Percentiles rank a stretch among this genome's conserved stretches.
phyloP scores from a whole-genome alignment of 441 rosid species.

The Jatropha podagrica region DNA sequence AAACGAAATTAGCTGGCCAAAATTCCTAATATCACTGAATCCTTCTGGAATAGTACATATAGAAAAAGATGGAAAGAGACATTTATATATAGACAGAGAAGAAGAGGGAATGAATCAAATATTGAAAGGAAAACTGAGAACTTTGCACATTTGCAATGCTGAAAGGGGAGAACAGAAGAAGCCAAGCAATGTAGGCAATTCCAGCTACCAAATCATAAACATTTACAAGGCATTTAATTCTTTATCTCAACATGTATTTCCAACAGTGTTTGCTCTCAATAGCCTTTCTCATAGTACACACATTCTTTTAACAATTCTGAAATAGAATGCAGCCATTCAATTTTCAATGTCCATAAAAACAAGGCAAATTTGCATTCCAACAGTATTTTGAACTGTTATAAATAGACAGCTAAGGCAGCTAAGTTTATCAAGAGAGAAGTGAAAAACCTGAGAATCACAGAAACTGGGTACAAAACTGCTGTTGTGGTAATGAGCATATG shows the following conservation, averaged over 20 bases:
- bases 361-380: background rate
- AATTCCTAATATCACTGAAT: background rate
- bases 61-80: background rate
- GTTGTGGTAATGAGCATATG: conserved; percentile 71
- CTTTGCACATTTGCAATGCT: background rate
- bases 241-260: background rate
- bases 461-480: conserved; percentile 77
- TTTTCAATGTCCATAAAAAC: background rate
- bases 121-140: background rate
- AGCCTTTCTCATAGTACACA: background rate
- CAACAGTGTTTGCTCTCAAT: background rate
- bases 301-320: background rate
- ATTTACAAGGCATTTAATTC: background rate
- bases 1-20: background rate
- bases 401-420: background rate
- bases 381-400: background rate
- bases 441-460: conserved; percentile 75
- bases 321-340: background rate
- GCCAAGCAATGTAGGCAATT: background rate
- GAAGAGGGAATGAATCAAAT: background rate
- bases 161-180: background rate
- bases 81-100: background rate
- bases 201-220: background rate
- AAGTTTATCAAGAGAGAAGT: background rate
- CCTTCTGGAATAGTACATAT: background rate